phyloP scores from a whole-genome alignment of 2,329 filamentous ascomycete genomes.

The Alternaria brassicicola region DNA sequence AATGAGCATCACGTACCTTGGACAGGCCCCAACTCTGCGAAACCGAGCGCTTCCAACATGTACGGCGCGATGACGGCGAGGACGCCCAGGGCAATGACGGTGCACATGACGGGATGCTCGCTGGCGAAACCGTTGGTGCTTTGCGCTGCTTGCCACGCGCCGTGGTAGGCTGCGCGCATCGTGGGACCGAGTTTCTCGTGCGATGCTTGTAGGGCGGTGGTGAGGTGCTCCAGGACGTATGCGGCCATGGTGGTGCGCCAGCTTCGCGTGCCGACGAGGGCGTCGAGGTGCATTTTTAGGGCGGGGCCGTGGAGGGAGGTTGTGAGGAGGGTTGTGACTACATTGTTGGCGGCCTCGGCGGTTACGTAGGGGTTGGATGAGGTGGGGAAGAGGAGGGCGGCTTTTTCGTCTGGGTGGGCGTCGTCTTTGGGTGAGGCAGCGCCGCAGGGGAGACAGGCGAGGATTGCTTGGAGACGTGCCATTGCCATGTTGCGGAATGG shows the following conservation, averaged over 20 bases:
- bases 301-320: constrained; percentile 22
- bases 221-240: constrained; percentile 34
- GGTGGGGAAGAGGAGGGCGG: constrained; percentile 1
- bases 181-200: constrained; percentile 31
- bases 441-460: constrained; percentile 19
- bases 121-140: constrained; percentile 36
- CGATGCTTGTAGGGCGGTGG: constrained; percentile 27
- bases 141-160: constrained; percentile 28
- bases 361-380: constrained; percentile 7
- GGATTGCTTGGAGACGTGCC: constrained; percentile 18
- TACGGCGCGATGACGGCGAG: constrained; percentile 36
- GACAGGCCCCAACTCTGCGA: constrained; percentile 38
- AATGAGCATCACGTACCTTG: constrained; percentile 30
- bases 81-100: constrained; percentile 40
- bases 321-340: constrained; percentile 25
- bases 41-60: constrained; percentile 41
- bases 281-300: constrained; percentile 31
- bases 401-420: constrained; percentile 23
- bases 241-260: constrained; percentile 44
- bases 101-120: constrained; percentile 39
- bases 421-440: neutral
- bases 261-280: constrained; percentile 30
- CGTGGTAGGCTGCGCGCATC: constrained; percentile 33
- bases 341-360: constrained; percentile 23
- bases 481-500: constrained; percentile 6